Percentiles rank a stretch among this genome's conserved stretches.
These are phyloP conservation scores for Taphrina betulina DNA, from an alignment of 1,139 yeast genomes.

Conservation along the genomic window DNA sequence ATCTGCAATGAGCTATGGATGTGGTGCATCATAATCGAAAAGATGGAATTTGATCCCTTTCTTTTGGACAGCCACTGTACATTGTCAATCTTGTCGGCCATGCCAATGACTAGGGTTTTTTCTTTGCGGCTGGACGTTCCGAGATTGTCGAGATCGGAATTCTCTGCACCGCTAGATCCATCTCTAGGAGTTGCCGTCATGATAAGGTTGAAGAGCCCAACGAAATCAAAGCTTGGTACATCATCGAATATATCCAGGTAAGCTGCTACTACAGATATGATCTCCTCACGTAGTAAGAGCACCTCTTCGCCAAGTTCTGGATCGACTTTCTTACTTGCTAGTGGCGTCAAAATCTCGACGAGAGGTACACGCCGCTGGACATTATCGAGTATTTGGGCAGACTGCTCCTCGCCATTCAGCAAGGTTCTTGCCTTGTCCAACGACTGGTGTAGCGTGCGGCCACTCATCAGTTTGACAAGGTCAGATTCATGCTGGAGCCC, in stretches of 20 bases:
- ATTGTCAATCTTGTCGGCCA: conserved; percentile 1
- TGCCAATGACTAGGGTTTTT: not conserved
- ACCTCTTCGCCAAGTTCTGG: not conserved
- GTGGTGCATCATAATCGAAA: not conserved
- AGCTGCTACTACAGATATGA: not conserved
- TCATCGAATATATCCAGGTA: conserved; percentile 10
- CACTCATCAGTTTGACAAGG: conserved; percentile 63
- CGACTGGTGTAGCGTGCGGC: conserved; percentile 58
- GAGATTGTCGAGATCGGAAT: not conserved
- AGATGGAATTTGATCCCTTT: conserved; percentile 6
- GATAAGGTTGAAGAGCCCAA: conserved; percentile 5
- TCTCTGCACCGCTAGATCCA: not conserved
- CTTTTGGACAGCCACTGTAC: conserved; percentile 16
- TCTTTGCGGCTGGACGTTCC: not conserved
- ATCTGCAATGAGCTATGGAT: not conserved
- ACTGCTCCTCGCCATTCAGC: conserved; percentile 45
- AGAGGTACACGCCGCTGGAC: conserved; percentile 33
- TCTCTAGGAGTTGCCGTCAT: too few relatives aligned
- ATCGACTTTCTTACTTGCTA: not conserved
- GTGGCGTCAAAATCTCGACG: conserved; percentile 21
- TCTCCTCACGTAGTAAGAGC: conserved; percentile 4
- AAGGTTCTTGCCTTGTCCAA: conserved; percentile 55
- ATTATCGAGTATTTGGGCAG: conserved; percentile 16
- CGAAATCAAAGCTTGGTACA: conserved; percentile 21
- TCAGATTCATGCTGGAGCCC: conserved; percentile 57